Conservation (phyloP, 2,329 filamentous ascomycete species). For the Diaporthe sp. region DNA sequence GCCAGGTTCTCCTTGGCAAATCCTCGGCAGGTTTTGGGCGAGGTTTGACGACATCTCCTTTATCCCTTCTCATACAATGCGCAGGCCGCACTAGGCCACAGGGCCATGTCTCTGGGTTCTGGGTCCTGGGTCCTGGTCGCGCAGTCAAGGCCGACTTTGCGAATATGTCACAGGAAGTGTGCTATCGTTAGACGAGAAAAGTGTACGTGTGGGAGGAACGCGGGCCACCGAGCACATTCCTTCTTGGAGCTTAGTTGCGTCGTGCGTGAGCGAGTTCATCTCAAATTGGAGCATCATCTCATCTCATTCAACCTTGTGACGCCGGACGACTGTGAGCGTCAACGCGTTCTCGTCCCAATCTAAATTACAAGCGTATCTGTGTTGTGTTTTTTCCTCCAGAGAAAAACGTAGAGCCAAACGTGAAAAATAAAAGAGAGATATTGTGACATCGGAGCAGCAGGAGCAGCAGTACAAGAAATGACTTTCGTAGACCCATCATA, state of each 20-base stretch:
- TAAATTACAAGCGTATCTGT: slow-evolving; percentile 28
- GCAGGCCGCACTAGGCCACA: neutral
- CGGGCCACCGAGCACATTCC: neutral
- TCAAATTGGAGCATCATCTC: slow-evolving; percentile 11
- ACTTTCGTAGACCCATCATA: slow-evolving; percentile 26
- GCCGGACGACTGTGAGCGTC: slow-evolving; percentile 21
- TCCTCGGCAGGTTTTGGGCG: slow-evolving; percentile 15
- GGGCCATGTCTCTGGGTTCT: neutral
- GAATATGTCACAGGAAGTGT: no score
- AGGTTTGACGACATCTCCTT: slow-evolving; percentile 21
- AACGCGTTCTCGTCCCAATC: slow-evolving; percentile 20
- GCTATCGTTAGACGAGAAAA: neutral
- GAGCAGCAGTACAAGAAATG: slow-evolving; percentile 6
- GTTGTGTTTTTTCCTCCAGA: slow-evolving; percentile 16
- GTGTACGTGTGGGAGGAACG: neutral
- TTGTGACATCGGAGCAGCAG: slow-evolving; percentile 19
- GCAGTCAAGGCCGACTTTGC: neutral
- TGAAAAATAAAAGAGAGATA: neutral
- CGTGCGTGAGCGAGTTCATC: neutral
- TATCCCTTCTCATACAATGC: neutral
- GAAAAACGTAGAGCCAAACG: neutral
- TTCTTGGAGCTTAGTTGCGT: neutral
- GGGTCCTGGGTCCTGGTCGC: neutral
- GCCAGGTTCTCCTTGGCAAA: slow-evolving; percentile 20
- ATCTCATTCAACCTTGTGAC: slow-evolving; percentile 8